Evolutionary conservation across 495 filamentous ascomycete species (phyloP).

Genomic region (Penicillium ucsense): DNA sequence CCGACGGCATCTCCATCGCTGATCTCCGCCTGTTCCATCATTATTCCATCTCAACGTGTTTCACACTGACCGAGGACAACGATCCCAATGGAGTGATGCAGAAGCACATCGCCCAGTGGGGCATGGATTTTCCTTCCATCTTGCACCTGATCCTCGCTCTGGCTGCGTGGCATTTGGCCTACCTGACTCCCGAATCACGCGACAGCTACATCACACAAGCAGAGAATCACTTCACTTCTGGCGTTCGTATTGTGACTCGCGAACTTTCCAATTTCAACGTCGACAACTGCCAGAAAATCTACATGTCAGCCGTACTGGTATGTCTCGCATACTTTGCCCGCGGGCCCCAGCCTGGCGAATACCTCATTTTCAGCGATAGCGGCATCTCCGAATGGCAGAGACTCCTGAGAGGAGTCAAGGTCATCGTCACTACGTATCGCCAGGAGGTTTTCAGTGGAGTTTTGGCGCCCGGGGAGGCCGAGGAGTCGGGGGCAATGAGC

Average conservation of each 20-base stretch:
- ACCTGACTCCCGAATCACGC: slow-evolving; percentile 21
- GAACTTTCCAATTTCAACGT: slow-evolving; percentile 25
- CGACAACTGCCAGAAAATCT: slow-evolving; percentile 34
- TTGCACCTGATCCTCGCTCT: slow-evolving; percentile 36
- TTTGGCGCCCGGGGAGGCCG: slow-evolving; percentile 6
- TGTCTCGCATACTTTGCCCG: slow-evolving; percentile 39
- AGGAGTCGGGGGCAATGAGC: slow-evolving; percentile 3
- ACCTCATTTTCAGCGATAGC: slow-evolving; percentile 31
- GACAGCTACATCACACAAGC: slow-evolving; percentile 26
- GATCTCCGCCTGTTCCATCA: slow-evolving; percentile 33
- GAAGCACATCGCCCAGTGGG: slow-evolving; percentile 29
- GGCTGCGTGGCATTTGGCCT: slow-evolving; percentile 33
- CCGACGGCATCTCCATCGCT: slow-evolving; percentile 17
- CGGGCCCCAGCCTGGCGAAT: slow-evolving; percentile 28
- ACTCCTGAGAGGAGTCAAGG: slow-evolving; percentile 33
- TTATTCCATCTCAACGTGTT: slow-evolving; percentile 24
- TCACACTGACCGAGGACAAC: slow-evolving; percentile 17
- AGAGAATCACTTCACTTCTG: slow-evolving; percentile 37
- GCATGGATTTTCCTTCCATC: slow-evolving; percentile 34
- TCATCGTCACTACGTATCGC: slow-evolving; percentile 17
- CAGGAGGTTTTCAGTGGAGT: slow-evolving; percentile 22
- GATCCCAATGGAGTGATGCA: slow-evolving; percentile 26
- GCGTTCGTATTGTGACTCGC: slow-evolving; percentile 32
- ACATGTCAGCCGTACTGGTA: slow-evolving; percentile 36
- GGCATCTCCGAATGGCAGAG: slow-evolving; percentile 35